Percentiles rank a stretch among this genome's conserved stretches.
Evolutionary conservation across 1,284 basidiomycete genomes (phyloP).

Genomic region (Cryptococcus deneoformans): DNA sequence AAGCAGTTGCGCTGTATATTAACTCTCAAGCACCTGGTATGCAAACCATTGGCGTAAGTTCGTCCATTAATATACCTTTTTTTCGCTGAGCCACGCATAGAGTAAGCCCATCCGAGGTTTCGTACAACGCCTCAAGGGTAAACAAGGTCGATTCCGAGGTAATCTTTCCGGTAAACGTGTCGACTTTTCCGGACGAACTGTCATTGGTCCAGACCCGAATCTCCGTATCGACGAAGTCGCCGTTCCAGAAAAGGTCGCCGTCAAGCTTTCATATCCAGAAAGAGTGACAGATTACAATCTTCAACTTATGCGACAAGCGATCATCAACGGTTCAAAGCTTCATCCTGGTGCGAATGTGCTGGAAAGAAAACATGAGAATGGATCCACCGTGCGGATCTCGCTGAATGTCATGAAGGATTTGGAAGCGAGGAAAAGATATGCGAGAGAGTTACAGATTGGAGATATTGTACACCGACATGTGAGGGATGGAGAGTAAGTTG

Average conservation of each 20-base stretch:
- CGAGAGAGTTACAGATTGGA: constrained; percentile 43
- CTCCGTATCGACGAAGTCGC: constrained; percentile 97
- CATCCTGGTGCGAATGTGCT: constrained; percentile 97
- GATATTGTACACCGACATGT: constrained; percentile 63
- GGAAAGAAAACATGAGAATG: constrained; percentile 57
- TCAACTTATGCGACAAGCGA: constrained; percentile 68
- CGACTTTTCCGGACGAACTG: constrained; percentile 97
- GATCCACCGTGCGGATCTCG: constrained; percentile 20
- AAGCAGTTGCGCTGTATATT: constrained; percentile 96
- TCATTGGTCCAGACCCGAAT: constrained; percentile 99
- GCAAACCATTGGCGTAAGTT: constrained; percentile 59
- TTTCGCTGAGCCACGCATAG: constrained; percentile 27
- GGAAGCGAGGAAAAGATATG: constrained; percentile 35
- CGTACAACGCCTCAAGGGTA: constrained; percentile 97
- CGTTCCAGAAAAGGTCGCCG: constrained; percentile 93
- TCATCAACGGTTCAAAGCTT: constrained; percentile 84
- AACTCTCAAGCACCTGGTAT: constrained; percentile 97
- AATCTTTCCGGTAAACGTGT: constrained; percentile 99
- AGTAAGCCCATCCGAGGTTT: constrained; percentile 93
- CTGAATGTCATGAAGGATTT: constrained; percentile 40
- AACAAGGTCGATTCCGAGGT: constrained; percentile 97
- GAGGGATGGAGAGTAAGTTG: constrained; percentile 77
- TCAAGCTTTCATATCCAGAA: constrained; percentile 95
- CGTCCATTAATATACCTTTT: neutral
- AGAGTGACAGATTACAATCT: constrained; percentile 93